Conservation (phyloP, 805 yeast species). For the Saccharomycopsis oosterbeekiorum region DNA sequence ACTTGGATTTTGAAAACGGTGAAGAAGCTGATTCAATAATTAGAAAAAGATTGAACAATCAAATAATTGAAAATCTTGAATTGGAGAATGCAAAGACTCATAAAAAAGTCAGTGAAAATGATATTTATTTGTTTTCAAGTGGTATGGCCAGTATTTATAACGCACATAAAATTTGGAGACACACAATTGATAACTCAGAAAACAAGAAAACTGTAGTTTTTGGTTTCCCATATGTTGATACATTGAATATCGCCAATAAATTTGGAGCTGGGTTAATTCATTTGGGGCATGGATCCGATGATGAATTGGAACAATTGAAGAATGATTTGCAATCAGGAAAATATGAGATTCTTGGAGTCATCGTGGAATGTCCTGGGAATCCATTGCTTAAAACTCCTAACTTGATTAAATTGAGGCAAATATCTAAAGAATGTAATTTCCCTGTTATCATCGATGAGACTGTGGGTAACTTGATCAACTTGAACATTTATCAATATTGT, state of each 20-base stretch:
- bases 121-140: slow-evolving; percentile 75
- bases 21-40: slow-evolving; percentile 67
- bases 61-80: slow-evolving; percentile 11
- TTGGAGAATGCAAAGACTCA: slow-evolving; percentile 8
- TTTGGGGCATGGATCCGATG: slow-evolving; percentile 74
- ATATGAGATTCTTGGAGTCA: slow-evolving; percentile 59
- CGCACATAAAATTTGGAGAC: slow-evolving; percentile 54
- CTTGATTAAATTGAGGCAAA: slow-evolving; percentile 47
- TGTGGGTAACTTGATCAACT: slow-evolving; percentile 80
- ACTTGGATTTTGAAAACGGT: slow-evolving; percentile 67
- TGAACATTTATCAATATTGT: slow-evolving; percentile 71
- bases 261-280: slow-evolving; percentile 90
- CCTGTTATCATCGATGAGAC: slow-evolving; percentile 89
- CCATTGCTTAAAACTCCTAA: slow-evolving; percentile 87
- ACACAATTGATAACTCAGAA: slow-evolving; percentile 21
- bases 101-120: slow-evolving; percentile 33
- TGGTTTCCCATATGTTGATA: slow-evolving; percentile 95
- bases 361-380: slow-evolving; percentile 92
- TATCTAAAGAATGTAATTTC: slow-evolving; percentile 64
- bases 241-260: slow-evolving; percentile 72
- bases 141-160: slow-evolving; percentile 91
- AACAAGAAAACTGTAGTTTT: slow-evolving; percentile 71
- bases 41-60: slow-evolving; percentile 61
- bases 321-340: slow-evolving; percentile 43
- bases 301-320: slow-evolving; percentile 54